Base-by-base conservation (phyloP, 2,329 filamentous ascomycete genomes). In the Fusarium nelsonii region DNA sequence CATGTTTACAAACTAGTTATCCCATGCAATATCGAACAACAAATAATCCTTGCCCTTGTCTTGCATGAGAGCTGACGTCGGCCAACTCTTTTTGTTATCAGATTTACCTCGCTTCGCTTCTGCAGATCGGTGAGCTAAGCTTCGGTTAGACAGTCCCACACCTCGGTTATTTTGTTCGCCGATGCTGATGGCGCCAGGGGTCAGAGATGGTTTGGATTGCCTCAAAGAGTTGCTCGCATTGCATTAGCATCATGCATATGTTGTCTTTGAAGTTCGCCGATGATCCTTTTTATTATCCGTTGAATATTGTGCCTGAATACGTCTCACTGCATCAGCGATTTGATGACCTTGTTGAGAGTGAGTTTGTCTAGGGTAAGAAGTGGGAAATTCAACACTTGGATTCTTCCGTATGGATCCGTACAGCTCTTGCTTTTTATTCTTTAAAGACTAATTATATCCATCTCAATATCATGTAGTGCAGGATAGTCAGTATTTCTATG, bases 61-160 rank as follows among this genome's bases (percentile, higher is more conserved):
- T 28, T 50, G n/a, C 46, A 37, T 28, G 16, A 14, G 10, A n/a
- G 20, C 34, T 50, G 48, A 50, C 48, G 23, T 50, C 48, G 48
- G 48, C 34, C 48, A 50, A 50, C 33, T 50, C 8, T 10, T 23
- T 48, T 14, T 11, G 16, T 49, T 49, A 36, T 49, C 23, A 50
- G 48, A 40, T 28, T 28, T 23, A 23, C 23, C 23, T 23, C 9
- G 23, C 14, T 30, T 43, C 20, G 39, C 20, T 53, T 53, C 23
- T 40, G 34, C 23, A 15, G 53, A 65, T 65, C 62, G 60, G 46
- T 53, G 28, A 48, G 62, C 32, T 37, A 53, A 60, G 61, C 37
- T 20, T 65, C 45, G 41, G 46, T n/a, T 23, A 48, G 18, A 18
- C 16, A 33, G 9, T 14, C 4, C 16, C n/a, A 41, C 36, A 36